Percentiles rank a stretch among this genome's conserved stretches.
Conservation (phyloP, 805 yeast genomes). For the Hanseniaspora mollemarum region DNA sequence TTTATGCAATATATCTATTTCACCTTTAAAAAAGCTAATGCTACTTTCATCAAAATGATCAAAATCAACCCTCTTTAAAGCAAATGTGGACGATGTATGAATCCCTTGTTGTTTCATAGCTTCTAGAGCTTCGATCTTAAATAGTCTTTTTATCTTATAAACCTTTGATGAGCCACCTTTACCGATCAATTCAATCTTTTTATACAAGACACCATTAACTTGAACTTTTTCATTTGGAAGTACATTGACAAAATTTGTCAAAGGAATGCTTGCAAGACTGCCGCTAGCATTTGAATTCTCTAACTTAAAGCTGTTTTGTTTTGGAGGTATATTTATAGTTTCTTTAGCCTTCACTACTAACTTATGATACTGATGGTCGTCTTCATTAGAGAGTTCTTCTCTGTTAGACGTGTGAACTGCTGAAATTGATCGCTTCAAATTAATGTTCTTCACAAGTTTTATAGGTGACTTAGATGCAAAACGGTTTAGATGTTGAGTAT, state of each 20-base stretch:
- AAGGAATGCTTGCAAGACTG: too few species aligned
- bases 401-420: background rate
- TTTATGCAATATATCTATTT: constrained; percentile 59
- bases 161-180: constrained; percentile 91
- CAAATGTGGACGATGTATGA: constrained; percentile 46
- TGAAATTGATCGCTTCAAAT: background rate
- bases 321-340: background rate
- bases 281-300: background rate
- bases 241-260: background rate
- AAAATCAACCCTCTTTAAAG: constrained; percentile 69
- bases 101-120: constrained; percentile 11
- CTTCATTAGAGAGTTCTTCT: background rate
- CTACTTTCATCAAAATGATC: constrained; percentile 71
- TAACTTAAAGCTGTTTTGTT: background rate
- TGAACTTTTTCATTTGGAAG: constrained; percentile 21
- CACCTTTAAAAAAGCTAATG: constrained; percentile 75
- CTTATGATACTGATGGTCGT: background rate
- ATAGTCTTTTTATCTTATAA: constrained; percentile 52
- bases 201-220: constrained; percentile 56
- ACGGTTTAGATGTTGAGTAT: background rate
- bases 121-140: constrained; percentile 12
- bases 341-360: background rate
- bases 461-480: background rate
- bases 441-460: background rate
- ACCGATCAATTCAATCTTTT: constrained; percentile 67